Evolutionary conservation across 2,329 filamentous ascomycete genomes (phyloP).

Genomic region (Calonectria naviculata): DNA sequence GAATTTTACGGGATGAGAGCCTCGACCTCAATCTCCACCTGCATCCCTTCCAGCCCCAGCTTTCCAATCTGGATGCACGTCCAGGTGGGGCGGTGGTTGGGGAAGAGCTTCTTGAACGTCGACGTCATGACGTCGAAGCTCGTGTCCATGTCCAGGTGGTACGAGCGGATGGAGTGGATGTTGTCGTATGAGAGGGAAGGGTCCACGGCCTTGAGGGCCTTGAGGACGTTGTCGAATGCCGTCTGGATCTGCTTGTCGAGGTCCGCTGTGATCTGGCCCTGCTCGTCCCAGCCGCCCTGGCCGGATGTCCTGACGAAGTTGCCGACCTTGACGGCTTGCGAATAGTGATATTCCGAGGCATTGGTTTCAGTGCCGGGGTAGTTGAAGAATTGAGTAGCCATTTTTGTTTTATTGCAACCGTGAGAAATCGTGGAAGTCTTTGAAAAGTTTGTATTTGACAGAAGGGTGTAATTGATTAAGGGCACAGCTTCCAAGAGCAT

Average conservation of each 20-base stretch:
- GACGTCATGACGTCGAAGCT: conserved; percentile 22
- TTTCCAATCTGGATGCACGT: conserved; percentile 27
- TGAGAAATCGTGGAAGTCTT: not conserved
- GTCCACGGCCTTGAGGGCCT: conserved; percentile 10
- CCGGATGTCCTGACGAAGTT: conserved; percentile 21
- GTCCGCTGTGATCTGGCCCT: conserved; percentile 9
- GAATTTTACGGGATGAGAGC: not conserved
- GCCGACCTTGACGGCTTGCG: conserved; percentile 22
- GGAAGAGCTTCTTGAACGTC: conserved; percentile 22
- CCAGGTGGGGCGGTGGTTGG: conserved; percentile 22
- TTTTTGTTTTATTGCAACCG: not conserved
- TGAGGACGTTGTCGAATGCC: conserved; percentile 18
- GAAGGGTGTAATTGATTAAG: not conserved
- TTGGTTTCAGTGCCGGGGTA: conserved; percentile 22
- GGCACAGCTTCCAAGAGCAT: not conserved
- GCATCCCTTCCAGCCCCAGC: conserved; percentile 21
- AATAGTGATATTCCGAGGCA: conserved; percentile 21
- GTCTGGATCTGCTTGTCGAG: conserved; percentile 13
- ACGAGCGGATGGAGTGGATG: conserved; percentile 20
- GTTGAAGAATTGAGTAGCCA: conserved; percentile 20
- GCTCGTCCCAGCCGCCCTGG: conserved; percentile 25
- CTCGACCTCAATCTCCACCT: conserved; percentile 26
- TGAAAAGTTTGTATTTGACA: not conserved
- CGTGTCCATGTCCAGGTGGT: conserved; percentile 22
- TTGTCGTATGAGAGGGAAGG: conserved; percentile 7